A percentile compares a stretch with the other conserved stretches of the same genome.
Evolutionary conservation across 176 grass and related monocot genomes (phyloP).

Genomic region (Oryza meyeriana): DNA sequence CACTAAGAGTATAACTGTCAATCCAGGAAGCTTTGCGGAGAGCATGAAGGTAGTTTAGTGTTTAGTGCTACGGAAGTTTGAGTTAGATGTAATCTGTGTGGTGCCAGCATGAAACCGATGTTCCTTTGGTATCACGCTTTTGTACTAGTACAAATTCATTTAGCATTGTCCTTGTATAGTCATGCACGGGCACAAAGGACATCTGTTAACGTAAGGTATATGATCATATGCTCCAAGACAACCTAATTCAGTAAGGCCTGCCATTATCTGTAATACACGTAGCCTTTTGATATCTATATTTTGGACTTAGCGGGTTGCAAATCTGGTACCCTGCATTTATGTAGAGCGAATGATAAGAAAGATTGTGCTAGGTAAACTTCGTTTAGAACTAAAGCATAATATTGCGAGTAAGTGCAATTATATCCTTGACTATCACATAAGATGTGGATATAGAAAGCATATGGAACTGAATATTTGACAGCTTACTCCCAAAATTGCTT

Average conservation of each 20-base stretch:
- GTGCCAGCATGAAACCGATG: constrained; percentile 45
- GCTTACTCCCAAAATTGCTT: neutral
- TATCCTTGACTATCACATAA: neutral
- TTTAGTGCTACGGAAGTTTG: neutral
- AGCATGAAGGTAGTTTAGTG: constrained; percentile 36
- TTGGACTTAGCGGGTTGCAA: neutral
- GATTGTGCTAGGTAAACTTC: neutral
- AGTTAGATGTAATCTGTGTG: constrained; percentile 18
- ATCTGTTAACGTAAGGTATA: neutral
- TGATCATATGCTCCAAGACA: neutral
- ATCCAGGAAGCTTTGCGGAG: constrained; percentile 70
- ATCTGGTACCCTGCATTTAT: neutral
- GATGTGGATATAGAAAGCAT: neutral
- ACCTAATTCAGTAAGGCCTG: neutral
- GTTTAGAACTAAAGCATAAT: neutral
- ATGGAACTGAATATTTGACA: neutral
- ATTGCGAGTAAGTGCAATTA: neutral
- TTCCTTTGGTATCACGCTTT: constrained; percentile 22
- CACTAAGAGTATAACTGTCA: constrained; percentile 90
- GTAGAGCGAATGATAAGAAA: no score
- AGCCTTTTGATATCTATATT: no score
- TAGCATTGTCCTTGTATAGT: neutral
- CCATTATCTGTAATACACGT: neutral
- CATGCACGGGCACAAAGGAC: neutral
- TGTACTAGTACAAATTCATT: neutral